Evolutionary conservation across 2,329 filamentous ascomycete species (phyloP).

Genomic region (Zarea fungicola): DNA sequence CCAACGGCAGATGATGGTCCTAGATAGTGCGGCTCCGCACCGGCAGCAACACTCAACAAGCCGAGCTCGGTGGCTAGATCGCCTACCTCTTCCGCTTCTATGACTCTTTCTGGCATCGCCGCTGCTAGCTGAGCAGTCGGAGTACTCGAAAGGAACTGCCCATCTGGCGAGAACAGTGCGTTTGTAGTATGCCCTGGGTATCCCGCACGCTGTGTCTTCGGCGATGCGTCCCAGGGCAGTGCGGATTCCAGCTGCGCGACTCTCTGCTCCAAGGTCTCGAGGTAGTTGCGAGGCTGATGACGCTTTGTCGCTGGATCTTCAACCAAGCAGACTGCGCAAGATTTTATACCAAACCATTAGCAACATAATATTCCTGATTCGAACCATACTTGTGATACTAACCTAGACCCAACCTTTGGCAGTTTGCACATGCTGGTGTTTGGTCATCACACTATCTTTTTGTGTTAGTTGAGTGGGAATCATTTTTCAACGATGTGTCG

Average conservation of each 20-base stretch:
- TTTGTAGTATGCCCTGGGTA: no score
- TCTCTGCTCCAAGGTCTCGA: not conserved
- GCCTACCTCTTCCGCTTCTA: not conserved
- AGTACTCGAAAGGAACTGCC: no score
- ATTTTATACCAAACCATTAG: not conserved
- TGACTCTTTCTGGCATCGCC: no score
- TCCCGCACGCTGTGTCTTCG: no score
- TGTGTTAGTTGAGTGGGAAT: not conserved
- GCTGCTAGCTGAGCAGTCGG: no score
- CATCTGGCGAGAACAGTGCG: no score
- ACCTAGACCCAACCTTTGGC: not conserved
- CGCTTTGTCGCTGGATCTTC: slow-evolving; percentile 3
- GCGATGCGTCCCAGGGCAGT: not conserved
- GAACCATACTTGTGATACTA: no score
- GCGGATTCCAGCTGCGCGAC: not conserved
- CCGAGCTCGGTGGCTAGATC: slow-evolving; percentile 1
- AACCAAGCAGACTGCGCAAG: slow-evolving; percentile 1
- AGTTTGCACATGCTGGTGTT: not conserved
- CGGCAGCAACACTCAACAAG: slow-evolving; percentile 1
- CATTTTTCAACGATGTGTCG: not conserved
- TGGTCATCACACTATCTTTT: not conserved
- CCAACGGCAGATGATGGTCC: not conserved
- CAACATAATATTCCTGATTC: not conserved
- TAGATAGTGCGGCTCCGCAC: slow-evolving; percentile 3
- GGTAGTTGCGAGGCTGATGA: slow-evolving; percentile 2